Base-by-base conservation (phyloP, 2,329 filamentous ascomycete species). In the Cercospora berteroae region DNA sequence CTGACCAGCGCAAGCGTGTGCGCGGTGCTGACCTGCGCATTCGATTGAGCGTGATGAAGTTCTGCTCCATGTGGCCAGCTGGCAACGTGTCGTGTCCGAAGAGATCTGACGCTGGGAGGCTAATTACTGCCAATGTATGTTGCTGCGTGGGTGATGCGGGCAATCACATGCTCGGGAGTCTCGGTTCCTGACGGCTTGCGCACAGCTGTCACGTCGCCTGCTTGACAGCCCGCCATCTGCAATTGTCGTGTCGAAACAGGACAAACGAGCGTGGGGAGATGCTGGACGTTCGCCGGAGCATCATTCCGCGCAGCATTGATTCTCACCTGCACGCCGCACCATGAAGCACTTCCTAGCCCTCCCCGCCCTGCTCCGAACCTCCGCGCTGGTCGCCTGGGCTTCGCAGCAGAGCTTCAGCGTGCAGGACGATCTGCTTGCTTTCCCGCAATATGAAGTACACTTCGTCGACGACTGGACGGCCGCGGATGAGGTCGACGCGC, bases 371-470 rank as follows among this genome's bases (percentile, higher is more conserved):
- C 69, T 84, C 70, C 81, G 81, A 67, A 75, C 83, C 59, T 81
- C 80, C 64, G 78, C 84, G 67, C 85, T 75, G n/a, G 70, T 77
- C n/a, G 74, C 72, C 12, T 65, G 72, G n/a, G 75, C 76, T 84
- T 57, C 85, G 79, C 73, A 86, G 74, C 84, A 85, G 72, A 80
- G 84, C 20, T 97, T 97, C 82, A 96, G 90, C 81, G 91, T 96
- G 65, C 89, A 95, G 75, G 92, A 96, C 77, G 94, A 97, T 77
- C 80, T 97, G 61, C 85, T 96, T 65, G 93, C 93, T 18, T 93
- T 90, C 80, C 94, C 94, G 10, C 77, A 97, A 90, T 97, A 91
- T 76, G 90, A 95, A 76, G 85, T 97, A 29, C 81, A 90, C 42
- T 87, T 89, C 7, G 86, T 93, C 42, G 73, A 77, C 60, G 83